Base-by-base conservation (phyloP, 176 grass and related monocot genomes). In the Calamus simplicifolius region DNA sequence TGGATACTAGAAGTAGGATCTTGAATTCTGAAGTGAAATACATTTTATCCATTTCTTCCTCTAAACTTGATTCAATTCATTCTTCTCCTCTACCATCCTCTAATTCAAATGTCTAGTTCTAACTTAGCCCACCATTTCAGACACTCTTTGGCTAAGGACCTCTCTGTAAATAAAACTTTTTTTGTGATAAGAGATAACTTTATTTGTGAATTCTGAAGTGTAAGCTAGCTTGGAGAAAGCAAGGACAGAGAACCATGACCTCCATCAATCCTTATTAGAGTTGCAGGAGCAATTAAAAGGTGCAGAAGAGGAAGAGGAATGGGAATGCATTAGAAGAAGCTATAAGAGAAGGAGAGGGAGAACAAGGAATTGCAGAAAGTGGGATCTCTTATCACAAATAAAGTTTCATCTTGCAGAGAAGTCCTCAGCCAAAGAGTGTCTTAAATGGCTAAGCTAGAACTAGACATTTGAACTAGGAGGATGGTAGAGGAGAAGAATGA, bases 321-420 rank as follows among this genome's bases (percentile, higher is more conserved):
- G 76, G 29, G 72, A 83, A 16, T 72, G 73, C 50, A 51, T 87
- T 19, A 63, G 58, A 17, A 69, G 14, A 70, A 81, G 80, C 75
- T 80, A 85, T 67, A 87, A 63, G 80, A 82, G 50, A 96, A 90
- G 74, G 91, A 90, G 18, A 51, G 49, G 17, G 86, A 90, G 58
- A 81, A 75, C 57, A 96, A 60, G 66, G 72, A 63, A 56, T 67
- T 90, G 70, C 78, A 87, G 60, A n/a, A 81, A 87, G n/a, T n/a
- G n/a, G n/a, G n/a, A n/a, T n/a, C n/a, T n/a, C n/a, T n/a, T n/a
- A n/a, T n/a, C n/a, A n/a, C n/a, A n/a, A n/a, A n/a, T n/a, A 81
- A 87, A 64, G 77, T 81, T n/a, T n/a, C n/a, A n/a, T n/a, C n/a
- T n/a, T n/a, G n/a, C 17, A 59, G 92, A 96, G 69, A 83, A 80